phyloP scores from a whole-genome alignment of 2,329 filamentous ascomycete genomes.

The Paraphaeosphaeria sporulosa region DNA sequence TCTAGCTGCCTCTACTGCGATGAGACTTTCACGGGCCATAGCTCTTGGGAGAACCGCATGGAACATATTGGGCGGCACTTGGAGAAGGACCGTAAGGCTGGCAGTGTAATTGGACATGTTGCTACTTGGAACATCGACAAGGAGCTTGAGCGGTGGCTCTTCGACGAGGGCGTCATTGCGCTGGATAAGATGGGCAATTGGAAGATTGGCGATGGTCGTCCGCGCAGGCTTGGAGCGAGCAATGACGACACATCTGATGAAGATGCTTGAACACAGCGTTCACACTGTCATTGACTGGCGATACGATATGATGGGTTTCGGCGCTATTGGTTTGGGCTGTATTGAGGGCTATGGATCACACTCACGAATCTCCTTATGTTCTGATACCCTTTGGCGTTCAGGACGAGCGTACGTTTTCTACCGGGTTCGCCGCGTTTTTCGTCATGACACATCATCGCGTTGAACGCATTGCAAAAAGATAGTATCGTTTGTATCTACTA shows the following conservation, averaged over 20 bases:
- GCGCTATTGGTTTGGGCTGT: background rate
- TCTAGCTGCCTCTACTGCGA: conserved; percentile 72
- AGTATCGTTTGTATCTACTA: conserved; percentile 5
- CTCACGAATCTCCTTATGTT: conserved; percentile 10
- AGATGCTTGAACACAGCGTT: conserved; percentile 15
- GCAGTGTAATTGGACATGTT: conserved; percentile 24
- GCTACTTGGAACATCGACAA: conserved; percentile 37
- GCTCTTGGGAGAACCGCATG: conserved; percentile 82
- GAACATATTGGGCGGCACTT: conserved; percentile 87
- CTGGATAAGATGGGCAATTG: conserved; percentile 33
- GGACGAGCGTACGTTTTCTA: conserved; percentile 5
- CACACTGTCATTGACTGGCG: background rate
- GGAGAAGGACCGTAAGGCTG: conserved; percentile 60
- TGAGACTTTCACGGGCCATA: conserved; percentile 67
- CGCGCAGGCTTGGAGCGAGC: conserved; percentile 22
- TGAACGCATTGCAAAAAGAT: background rate
- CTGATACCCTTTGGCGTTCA: conserved; percentile 21
- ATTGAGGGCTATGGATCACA: background rate
- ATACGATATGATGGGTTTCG: background rate
- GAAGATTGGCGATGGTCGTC: conserved; percentile 44
- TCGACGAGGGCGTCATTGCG: conserved; percentile 48
- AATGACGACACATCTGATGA: conserved; percentile 26
- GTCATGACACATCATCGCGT: conserved; percentile 3
- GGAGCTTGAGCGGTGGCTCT: conserved; percentile 49
- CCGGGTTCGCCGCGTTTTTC: background rate